Conservation (phyloP, 306 rosid species). For the Quercus suber region DNA sequence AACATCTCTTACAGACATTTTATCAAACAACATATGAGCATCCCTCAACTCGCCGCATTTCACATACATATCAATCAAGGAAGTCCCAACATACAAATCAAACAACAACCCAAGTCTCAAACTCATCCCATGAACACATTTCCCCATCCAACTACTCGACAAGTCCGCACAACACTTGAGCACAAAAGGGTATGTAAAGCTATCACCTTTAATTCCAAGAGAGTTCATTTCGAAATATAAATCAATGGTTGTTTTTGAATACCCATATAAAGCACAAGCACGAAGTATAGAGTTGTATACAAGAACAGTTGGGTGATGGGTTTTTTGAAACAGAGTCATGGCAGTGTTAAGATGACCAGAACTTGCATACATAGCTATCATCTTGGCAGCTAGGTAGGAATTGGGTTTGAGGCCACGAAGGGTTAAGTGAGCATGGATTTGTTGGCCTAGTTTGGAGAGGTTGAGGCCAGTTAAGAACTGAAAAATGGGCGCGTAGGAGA, state of each 20-base stretch:
- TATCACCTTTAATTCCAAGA: conserved; percentile 4
- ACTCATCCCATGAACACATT: conserved; percentile 11
- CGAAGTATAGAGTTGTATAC: conserved; percentile 1
- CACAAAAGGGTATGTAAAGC: conserved; percentile 3
- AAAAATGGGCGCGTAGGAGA: conserved; percentile 1
- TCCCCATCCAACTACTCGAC: not conserved
- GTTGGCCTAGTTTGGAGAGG: conserved; percentile 9
- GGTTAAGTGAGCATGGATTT: conserved; percentile 3
- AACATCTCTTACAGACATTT: conserved; percentile 6
- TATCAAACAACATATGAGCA: conserved; percentile 22
- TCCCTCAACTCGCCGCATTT: conserved; percentile 5
- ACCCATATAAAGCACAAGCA: conserved; percentile 5
- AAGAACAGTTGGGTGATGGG: not conserved
- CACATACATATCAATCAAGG: conserved; percentile 6
- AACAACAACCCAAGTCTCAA: not conserved
- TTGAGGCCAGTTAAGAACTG: conserved; percentile 5
- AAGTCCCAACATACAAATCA: conserved; percentile 9
- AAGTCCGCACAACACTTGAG: conserved; percentile 5
- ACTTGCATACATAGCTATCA: conserved; percentile 14
- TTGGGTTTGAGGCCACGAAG: not conserved
- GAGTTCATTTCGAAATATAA: not conserved
- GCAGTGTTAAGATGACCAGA: conserved; percentile 7
- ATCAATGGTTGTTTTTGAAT: not conserved
- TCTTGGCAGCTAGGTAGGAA: conserved; percentile 6
- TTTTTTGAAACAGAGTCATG: not conserved